Conservation (phyloP, 495 filamentous ascomycete genomes). For the Lophium mytilinum region DNA sequence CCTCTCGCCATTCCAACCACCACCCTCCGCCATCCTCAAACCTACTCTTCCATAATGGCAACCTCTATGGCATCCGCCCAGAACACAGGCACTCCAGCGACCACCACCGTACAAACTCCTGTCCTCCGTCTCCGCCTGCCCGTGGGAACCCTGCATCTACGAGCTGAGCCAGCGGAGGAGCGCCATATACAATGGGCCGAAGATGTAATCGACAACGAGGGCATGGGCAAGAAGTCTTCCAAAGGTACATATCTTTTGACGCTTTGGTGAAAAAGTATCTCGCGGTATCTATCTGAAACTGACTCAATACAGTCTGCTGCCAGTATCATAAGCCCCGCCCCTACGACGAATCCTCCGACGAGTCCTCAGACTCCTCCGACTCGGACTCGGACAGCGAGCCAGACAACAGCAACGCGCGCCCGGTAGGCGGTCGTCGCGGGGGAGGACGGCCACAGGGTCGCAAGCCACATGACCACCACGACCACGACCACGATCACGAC, state of each 20-base stretch:
- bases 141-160: conserved; percentile 29
- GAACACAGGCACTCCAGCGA: neutral
- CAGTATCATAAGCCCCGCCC: conserved; percentile 86
- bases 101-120: conserved; percentile 8
- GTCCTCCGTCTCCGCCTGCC: conserved; percentile 18
- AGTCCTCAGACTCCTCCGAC: conserved; percentile 53
- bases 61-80: conserved; percentile 1
- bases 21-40: neutral
- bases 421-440: conserved; percentile 22
- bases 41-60: conserved; percentile 3
- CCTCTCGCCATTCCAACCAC: neutral
- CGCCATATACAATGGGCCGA: conserved; percentile 75
- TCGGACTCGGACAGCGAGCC: conserved; percentile 41
- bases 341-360: conserved; percentile 78
- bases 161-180: conserved; percentile 27
- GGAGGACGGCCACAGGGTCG: conserved; percentile 10
- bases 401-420: conserved; percentile 43
- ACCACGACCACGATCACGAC: conserved; percentile 36
- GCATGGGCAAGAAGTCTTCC: conserved; percentile 82
- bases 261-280: too few relatives aligned
- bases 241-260: conserved; percentile 57
- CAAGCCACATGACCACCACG: conserved; percentile 30
- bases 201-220: conserved; percentile 94
- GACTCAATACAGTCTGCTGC: conserved; percentile 68
- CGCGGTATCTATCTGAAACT: neutral